Base-by-base conservation (phyloP, 2,329 filamentous ascomycete genomes). In the Scleromitrula shiraiana region DNA sequence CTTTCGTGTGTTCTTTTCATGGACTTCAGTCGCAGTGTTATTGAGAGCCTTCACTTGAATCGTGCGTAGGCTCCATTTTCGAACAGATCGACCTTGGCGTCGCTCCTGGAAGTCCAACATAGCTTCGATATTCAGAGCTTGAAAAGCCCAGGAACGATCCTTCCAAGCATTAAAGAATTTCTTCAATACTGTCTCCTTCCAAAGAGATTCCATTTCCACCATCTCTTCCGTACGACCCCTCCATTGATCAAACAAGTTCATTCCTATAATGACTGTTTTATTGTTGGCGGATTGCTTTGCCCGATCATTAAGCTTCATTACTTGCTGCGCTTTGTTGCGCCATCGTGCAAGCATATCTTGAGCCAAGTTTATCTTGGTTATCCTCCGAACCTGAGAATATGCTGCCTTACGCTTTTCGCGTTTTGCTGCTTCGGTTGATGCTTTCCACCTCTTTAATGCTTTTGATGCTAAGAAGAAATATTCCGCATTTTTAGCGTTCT, bases 221-320 rank as follows among this genome's bases (percentile, higher is more conserved):
- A 63, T 10, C 27, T 64, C 57, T 38, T 58, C 57, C 4, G 55
- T 46, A 38, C 53, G 53, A 23, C 52, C 56, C 33, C 58, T 56
- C 63, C 63, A 65, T 38, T 56, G 54, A 42, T 64, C 57, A 41
- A 64, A 64, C 19, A 56, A 50, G 19, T 61, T 46, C 55, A 61
- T 60, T 20, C 57, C 60, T 41, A 55, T 43, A 24, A 60, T 55
- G 7, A 59, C 49, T 39, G 45, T 49, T 23, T 55, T 59, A 46
- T 59, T 64, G 7, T 54, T 43, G 17, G 44, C 46, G 8, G 59
- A 41, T 19, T 58, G 54, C 14, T 30, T 8, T 41, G 60, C 61
- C 44, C 56, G 57, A 12, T 59, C 56, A 22, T 65, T 59, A 47
- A 56, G 59, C 17, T 56, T 57, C 19, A 63, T 30, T 12, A 58